Evolutionary conservation across 306 rosid species (phyloP).

Genomic region (Abrus precatorius): DNA sequence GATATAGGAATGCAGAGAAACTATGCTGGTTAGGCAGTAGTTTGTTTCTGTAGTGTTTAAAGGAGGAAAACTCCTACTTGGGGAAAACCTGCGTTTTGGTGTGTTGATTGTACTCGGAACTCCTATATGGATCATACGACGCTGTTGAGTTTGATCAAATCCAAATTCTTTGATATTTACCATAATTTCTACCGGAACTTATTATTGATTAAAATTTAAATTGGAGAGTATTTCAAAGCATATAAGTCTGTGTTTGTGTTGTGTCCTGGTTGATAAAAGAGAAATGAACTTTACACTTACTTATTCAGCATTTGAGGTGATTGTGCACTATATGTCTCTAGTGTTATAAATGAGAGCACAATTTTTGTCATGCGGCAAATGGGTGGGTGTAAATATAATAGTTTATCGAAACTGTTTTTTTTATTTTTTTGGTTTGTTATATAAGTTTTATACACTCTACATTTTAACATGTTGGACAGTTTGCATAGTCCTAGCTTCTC

Average conservation of each 20-base stretch:
- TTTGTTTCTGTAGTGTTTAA: too few species aligned
- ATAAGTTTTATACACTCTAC: not conserved
- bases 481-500: not conserved
- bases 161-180: too few species aligned
- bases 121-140: too few species aligned
- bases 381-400: conserved; percentile 10
- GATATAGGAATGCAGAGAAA: too few species aligned
- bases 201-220: conserved; percentile 18
- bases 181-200: not conserved
- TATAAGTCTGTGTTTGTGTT: conserved; percentile 7
- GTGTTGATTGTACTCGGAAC: too few species aligned
- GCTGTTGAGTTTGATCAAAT: too few species aligned
- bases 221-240: conserved; percentile 14
- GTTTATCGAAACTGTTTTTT: not conserved
- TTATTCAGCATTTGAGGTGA: conserved; percentile 30
- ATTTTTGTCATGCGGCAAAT: conserved; percentile 10
- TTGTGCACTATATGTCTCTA: conserved; percentile 12
- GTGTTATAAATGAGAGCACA: conserved; percentile 18
- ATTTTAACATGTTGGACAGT: conserved; percentile 28
- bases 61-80: too few species aligned
- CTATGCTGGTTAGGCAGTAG: too few species aligned
- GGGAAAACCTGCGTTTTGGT: too few species aligned
- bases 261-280: conserved; percentile 30
- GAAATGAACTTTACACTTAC: conserved; percentile 7
- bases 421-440: not conserved